Base-by-base conservation (phyloP, 2,329 filamentous ascomycete species). In the Truncatella angustata region DNA sequence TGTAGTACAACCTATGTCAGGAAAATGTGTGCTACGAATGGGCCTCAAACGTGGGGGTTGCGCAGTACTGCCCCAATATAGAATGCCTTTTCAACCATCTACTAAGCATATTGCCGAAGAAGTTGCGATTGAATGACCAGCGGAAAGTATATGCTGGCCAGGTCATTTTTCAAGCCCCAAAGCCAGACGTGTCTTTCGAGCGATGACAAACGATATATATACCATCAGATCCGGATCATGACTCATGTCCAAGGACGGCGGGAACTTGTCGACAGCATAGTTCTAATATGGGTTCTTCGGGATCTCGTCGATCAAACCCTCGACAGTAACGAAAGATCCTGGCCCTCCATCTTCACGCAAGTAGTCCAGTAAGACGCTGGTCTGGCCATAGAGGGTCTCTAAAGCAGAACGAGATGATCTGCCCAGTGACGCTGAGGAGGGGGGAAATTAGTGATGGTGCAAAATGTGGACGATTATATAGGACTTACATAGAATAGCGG, bases 321-420 rank as follows among this genome's bases (percentile, higher is more conserved):
- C 71, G 20, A 84, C 66, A 14, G 78, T 93, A 60, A 97, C 81
- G 67, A 97, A 92, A 26, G 91, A 87, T 34, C 89, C 91, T 10
- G 88, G 80, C 28, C 91, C 88, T 52, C 92, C 91, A 36, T 90
- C 86, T 62, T 88, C 82, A 43, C 88, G 82, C 12, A 96, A 77
- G 51, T 93, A 88, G 54, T 91, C 87, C n/a, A 97, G 80, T 12
- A 97, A 75, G 1, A 90, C 89, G 57, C 86, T 88, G 1, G 91
- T 95, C 71, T 97, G 91, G 54, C 92, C 88, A 64, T 89, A 91
- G 5, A 97, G 69, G 54, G 85, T 87, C 69, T 97, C 93, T 26
- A 99, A 72, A 1, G 91, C 90, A 2, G 94, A 90, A 4, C 87
- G 85, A 3, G 90, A 91, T 0, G 91, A 93, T 71, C 96, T 95